These are phyloP conservation scores for Candida ovalis DNA, from an alignment of 805 yeast species.

Conservation along the genomic window DNA sequence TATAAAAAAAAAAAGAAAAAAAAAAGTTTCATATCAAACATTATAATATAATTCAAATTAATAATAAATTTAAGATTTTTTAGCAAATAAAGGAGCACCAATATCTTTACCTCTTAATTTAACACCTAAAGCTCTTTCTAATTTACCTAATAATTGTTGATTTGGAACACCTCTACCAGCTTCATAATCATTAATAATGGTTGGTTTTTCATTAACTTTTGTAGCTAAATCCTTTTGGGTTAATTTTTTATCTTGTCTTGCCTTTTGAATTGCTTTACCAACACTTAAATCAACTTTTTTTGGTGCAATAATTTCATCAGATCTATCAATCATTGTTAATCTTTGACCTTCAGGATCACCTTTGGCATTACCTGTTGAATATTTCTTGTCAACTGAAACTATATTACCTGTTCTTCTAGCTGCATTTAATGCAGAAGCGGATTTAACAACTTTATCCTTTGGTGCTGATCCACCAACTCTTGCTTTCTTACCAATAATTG, in stretches of 20 bases:
- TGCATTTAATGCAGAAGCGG: slow-evolving; percentile 76
- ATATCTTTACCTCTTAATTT: slow-evolving; percentile 94
- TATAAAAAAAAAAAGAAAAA: neutral
- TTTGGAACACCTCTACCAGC: slow-evolving; percentile 95
- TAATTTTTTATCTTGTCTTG: slow-evolving; percentile 80
- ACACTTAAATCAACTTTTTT: slow-evolving; percentile 81
- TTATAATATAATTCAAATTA: no score
- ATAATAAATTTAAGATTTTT: slow-evolving; percentile 32
- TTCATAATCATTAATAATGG: slow-evolving; percentile 92
- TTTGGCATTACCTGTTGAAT: slow-evolving; percentile 59
- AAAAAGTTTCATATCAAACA: no score
- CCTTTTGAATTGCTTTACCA: slow-evolving; percentile 82
- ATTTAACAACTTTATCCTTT: slow-evolving; percentile 75
- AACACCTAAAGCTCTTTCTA: slow-evolving; percentile 91
- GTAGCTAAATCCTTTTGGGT: slow-evolving; percentile 98
- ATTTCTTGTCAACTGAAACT: slow-evolving; percentile 90
- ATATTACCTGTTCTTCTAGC: slow-evolving; percentile 93
- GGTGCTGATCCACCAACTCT: slow-evolving; percentile 83
- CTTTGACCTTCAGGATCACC: slow-evolving; percentile 91
- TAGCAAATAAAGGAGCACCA: slow-evolving; percentile 77
- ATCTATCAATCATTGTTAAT: slow-evolving; percentile 87
- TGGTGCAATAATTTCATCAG: slow-evolving; percentile 90
- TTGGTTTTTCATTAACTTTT: slow-evolving; percentile 92
- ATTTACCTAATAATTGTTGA: slow-evolving; percentile 88
- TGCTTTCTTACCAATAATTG: slow-evolving; percentile 85